phyloP scores from a whole-genome alignment of 805 yeast genomes.

The Yarrowia divulgata region DNA sequence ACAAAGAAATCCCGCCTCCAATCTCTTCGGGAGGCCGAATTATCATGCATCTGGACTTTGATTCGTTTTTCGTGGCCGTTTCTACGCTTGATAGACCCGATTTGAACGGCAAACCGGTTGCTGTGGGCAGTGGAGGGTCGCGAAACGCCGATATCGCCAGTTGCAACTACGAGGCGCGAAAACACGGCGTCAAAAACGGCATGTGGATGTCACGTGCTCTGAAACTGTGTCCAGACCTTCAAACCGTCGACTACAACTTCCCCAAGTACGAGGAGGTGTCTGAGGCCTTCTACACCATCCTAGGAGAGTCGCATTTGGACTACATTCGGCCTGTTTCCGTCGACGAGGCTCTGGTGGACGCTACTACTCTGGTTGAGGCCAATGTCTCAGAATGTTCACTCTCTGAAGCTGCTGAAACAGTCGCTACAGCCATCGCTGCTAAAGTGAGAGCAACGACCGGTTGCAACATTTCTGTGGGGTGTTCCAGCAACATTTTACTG shows the following conservation, averaged over 20 bases:
- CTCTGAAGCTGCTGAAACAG: constrained; percentile 45
- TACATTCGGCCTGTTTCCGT: constrained; percentile 81
- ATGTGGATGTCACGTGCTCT: constrained; percentile 84
- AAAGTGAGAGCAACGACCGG: constrained; percentile 56
- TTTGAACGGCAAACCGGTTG: constrained; percentile 64
- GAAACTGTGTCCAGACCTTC: constrained; percentile 68
- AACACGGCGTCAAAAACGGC: constrained; percentile 81
- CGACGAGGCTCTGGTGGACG: constrained; percentile 88
- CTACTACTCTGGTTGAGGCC: constrained; percentile 51
- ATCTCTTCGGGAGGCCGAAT: constrained; percentile 44
- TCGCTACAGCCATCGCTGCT: constrained; percentile 52
- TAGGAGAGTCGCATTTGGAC: constrained; percentile 56
- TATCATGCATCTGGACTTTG: constrained; percentile 87
- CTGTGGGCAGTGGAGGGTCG: constrained; percentile 57
- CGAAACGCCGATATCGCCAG: constrained; percentile 81
- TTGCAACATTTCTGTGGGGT: constrained; percentile 82
- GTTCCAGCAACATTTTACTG: constrained; percentile 72
- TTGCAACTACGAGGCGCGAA: constrained; percentile 87
- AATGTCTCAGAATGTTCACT: not conserved
- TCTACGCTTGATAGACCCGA: constrained; percentile 67
- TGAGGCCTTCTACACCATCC: constrained; percentile 64
- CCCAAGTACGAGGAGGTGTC: constrained; percentile 73
- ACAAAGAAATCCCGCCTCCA: constrained; percentile 44
- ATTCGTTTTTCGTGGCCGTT: constrained; percentile 90
- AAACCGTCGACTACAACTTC: constrained; percentile 75